Evolutionary conservation across 495 filamentous ascomycete species (phyloP).

Genomic region (Penicillium ucsense): DNA sequence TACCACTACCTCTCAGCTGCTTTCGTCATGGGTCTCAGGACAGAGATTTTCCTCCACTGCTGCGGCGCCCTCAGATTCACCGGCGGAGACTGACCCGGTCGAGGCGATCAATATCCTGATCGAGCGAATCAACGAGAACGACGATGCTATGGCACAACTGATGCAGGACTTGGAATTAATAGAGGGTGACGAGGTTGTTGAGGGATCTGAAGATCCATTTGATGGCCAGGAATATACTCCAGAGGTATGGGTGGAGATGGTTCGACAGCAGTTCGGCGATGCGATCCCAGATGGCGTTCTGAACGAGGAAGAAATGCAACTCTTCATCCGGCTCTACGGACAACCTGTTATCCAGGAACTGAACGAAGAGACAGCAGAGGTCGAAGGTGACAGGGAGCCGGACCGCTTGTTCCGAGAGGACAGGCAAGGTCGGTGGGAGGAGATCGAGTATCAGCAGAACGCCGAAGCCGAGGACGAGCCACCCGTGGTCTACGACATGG

Average conservation of each 20-base stretch:
- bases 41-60: conserved; percentile 20
- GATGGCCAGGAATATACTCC: conserved; percentile 31
- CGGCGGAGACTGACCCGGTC: conserved; percentile 9
- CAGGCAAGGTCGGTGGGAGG: conserved; percentile 49
- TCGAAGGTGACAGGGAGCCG: conserved; percentile 23
- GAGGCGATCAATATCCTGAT: conserved; percentile 26
- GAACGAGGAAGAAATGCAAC: conserved; percentile 53
- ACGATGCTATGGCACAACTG: conserved; percentile 23
- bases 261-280: conserved; percentile 68
- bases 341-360: conserved; percentile 42
- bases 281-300: conserved; percentile 66
- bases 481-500: conserved; percentile 34
- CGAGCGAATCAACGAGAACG: conserved; percentile 29
- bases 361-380: conserved; percentile 17
- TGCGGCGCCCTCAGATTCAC: conserved; percentile 8
- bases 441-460: conserved; percentile 41
- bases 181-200: conserved; percentile 14
- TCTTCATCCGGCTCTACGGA: conserved; percentile 80
- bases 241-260: conserved; percentile 56
- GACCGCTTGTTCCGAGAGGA: conserved; percentile 46
- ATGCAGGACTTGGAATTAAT: conserved; percentile 27
- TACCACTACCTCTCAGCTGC: neutral
- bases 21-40: conserved; percentile 3
- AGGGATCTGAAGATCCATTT: conserved; percentile 16
- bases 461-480: conserved; percentile 14